These are phyloP conservation scores for Ambrosia trifida DNA, from an alignment of 129 eudicot genomes.

Conservation along the genomic window DNA sequence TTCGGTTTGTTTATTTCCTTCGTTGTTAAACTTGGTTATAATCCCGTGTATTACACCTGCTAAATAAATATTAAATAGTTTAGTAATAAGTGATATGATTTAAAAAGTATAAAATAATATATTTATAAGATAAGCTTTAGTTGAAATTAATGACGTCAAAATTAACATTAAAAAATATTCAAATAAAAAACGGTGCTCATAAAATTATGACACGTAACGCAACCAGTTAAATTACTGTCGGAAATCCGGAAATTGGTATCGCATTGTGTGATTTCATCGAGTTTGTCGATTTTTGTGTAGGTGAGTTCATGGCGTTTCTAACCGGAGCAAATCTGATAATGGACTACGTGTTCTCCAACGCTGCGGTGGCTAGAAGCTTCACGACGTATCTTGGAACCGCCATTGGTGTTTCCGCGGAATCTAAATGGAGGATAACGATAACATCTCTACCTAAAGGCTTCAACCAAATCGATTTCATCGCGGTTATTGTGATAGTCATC, in stretches of 20 bases:
- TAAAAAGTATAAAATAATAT: too few relatives aligned
- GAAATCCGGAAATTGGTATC: background rate
- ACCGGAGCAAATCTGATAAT: conserved; percentile 88
- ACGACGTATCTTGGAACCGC: conserved; percentile 84
- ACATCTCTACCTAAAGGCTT: conserved; percentile 75
- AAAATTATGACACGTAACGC: too few relatives aligned
- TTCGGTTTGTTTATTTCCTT: conserved; percentile 41
- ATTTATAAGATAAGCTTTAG: too few relatives aligned
- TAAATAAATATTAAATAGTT: too few relatives aligned
- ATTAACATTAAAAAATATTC: too few relatives aligned
- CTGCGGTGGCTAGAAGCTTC: conserved; percentile 96
- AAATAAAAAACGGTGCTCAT: too few relatives aligned
- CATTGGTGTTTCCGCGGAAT: conserved; percentile 52
- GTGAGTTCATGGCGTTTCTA: conserved; percentile 75
- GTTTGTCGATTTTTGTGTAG: conserved; percentile 1
- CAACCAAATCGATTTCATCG: conserved; percentile 74
- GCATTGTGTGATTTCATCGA: conserved; percentile 21
- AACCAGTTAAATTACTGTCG: background rate
- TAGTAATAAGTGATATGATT: too few relatives aligned
- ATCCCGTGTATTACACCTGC: too few relatives aligned
- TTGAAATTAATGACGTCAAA: too few relatives aligned
- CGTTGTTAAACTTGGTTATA: too few relatives aligned
- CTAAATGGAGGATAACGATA: conserved; percentile 64
- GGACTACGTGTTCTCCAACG: conserved; percentile 92
- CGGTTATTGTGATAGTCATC: conserved; percentile 65